Evolutionary conservation across 108 stramenopile genomes (phyloP).

Genomic region (Parietichytrium sp.): DNA sequence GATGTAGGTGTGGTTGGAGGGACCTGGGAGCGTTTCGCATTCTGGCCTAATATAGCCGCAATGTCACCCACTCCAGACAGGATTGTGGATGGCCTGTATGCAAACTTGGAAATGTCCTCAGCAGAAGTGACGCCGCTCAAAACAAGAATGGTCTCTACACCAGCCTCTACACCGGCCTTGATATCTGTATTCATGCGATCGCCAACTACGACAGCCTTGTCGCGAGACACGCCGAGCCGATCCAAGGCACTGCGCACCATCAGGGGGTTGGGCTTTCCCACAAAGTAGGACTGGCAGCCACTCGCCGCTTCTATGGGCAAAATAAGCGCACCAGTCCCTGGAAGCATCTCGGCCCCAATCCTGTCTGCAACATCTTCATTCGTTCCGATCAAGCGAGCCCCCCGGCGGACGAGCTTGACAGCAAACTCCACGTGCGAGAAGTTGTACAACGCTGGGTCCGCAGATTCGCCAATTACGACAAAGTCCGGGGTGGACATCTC

Average conservation of each 20-base stretch:
- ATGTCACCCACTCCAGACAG: conserved; percentile 32
- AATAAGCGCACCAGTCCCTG: conserved; percentile 2
- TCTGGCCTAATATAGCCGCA: not conserved
- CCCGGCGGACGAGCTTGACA: conserved; percentile 23
- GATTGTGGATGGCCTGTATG: not conserved
- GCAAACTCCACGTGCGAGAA: not conserved
- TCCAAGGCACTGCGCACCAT: conserved; percentile 22
- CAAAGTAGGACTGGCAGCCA: not conserved
- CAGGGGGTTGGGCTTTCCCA: conserved; percentile 22
- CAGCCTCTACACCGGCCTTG: not conserved
- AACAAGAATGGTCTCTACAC: conserved; percentile 13
- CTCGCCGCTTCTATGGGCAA: not conserved
- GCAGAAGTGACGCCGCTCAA: not conserved
- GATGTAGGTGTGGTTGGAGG: too few species aligned
- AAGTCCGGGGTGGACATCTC: conserved; percentile 30
- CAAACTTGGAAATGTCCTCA: not conserved
- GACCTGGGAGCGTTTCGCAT: too few species aligned
- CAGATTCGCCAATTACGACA: not conserved
- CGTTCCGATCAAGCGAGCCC: conserved; percentile 17
- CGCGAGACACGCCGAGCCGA: not conserved
- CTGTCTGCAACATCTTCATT: not conserved
- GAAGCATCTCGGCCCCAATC: conserved; percentile 5
- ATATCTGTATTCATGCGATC: conserved; percentile 32
- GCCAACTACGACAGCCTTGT: not conserved
- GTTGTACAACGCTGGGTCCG: not conserved